These are phyloP conservation scores for Nemania serpens DNA, from an alignment of 2,329 filamentous ascomycete genomes.

Conservation along the genomic window DNA sequence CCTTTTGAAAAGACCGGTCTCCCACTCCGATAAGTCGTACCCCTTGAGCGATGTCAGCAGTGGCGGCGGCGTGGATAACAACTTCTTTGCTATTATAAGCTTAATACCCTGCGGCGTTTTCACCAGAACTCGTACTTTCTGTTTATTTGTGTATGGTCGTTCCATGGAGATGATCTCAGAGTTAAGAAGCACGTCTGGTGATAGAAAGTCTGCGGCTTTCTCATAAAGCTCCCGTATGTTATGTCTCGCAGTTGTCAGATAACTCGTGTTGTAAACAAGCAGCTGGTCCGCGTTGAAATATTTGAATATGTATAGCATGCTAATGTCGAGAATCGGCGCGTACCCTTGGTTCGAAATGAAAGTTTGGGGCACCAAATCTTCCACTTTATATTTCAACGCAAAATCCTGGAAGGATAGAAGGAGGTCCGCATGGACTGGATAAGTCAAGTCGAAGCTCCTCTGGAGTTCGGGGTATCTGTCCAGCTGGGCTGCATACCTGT, in stretches of 20 bases:
- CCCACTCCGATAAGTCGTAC: background rate
- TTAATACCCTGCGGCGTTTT: background rate
- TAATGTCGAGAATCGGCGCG: constrained; percentile 17
- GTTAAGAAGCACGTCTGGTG: background rate
- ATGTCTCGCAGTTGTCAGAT: background rate
- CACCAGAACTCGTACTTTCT: background rate
- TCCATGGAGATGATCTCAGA: background rate
- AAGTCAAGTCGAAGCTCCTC: constrained; percentile 20
- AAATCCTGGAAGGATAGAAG: constrained; percentile 27
- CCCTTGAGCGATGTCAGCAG: background rate
- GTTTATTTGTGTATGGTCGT: background rate
- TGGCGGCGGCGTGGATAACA: background rate
- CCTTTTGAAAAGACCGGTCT: background rate
- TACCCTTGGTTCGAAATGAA: constrained; percentile 13
- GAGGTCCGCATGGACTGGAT: constrained; percentile 23
- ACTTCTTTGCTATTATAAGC: background rate
- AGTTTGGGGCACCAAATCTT: background rate
- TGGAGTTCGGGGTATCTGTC: constrained; percentile 19
- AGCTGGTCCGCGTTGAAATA: constrained; percentile 1
- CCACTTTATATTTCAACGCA: constrained; percentile 25
- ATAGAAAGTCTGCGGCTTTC: background rate
- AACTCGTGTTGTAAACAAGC: background rate
- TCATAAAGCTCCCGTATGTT: background rate
- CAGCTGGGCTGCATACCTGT: constrained; percentile 1
- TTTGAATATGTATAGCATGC: constrained; percentile 31